Evolutionary conservation across 768 basidiomycete genomes (phyloP), one percentile per base, ranked within the genome.

Genomic region (Hericium coralloides): DNA sequence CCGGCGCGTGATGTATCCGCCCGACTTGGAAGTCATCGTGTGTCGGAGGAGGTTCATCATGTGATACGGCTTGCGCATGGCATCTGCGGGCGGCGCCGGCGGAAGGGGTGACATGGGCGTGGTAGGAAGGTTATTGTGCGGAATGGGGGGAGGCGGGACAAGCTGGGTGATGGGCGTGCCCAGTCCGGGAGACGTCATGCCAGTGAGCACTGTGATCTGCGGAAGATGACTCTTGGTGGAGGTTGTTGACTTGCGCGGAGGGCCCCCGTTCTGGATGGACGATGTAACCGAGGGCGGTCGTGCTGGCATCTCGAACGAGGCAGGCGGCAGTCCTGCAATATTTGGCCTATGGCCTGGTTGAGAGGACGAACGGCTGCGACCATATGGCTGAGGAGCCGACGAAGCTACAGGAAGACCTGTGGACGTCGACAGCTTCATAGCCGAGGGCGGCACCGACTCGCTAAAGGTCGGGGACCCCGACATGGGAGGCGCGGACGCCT

Each of bases 1-100:
- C 49, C 87, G 81, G 49, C 85, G 85, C 15, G 91, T 93, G 56
- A 95, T 75, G 68, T 94, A 95, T 36, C 90, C 92, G n/a, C 93
- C 93, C 4, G 87, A 83, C 59, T 79, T 76, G 38, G 83, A 84
- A 38, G 76, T 79, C 83, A 95, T 95, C 25, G 92, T 92, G 53
- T 75, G 81, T 58, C 84, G 78, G 38, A 95, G 73, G 22, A 91
- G 79, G 59, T 76, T 75, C 92, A 95, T 94, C 80, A 95, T 80
- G 68, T 93, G 87, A 67, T 94, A 95, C 10, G 93, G 93, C 64
- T 92, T 87, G 45, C 89, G 79, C 51, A 90, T 73, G 22, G 85
- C 76, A 63, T 92, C 89, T 5, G 74, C 72, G 6, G 91, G 92
- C 22, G 88, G 78, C 15, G 76, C 69, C 2, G 87, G 82, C 6